Percentiles rank a stretch among this genome's conserved stretches.
These are phyloP conservation scores for Tagetes patula DNA, from an alignment of 129 eudicot genomes.

Conservation along the genomic window DNA sequence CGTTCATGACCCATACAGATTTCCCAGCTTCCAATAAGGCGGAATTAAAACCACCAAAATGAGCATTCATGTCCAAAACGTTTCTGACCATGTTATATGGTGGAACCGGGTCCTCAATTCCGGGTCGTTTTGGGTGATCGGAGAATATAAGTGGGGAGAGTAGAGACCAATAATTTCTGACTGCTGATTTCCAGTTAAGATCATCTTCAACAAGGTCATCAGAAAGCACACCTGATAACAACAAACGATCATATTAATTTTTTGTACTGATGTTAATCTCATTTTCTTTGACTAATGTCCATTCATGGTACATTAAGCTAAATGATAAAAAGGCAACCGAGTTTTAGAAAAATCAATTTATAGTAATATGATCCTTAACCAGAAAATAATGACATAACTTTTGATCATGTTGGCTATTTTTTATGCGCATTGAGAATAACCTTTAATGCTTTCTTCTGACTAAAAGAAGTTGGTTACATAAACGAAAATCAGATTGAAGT, in stretches of 20 bases:
- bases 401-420: not conserved
- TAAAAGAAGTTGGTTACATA: not conserved
- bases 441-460: not conserved
- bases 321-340: not conserved
- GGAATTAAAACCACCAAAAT: slow-evolving; percentile 86
- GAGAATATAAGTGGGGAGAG: slow-evolving; percentile 96
- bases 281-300: not conserved
- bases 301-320: not conserved
- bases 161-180: slow-evolving; percentile 80
- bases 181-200: slow-evolving; percentile 69
- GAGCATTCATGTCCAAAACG: slow-evolving; percentile 96
- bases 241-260: not conserved
- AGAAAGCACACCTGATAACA: slow-evolving; percentile 52
- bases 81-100: slow-evolving; percentile 97
- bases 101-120: slow-evolving; percentile 95
- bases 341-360: not conserved
- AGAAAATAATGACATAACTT: not conserved
- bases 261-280: slow-evolving; percentile 8
- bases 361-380: not conserved
- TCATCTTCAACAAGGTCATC: slow-evolving; percentile 79
- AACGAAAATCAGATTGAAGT: not conserved
- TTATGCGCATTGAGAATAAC: not conserved
- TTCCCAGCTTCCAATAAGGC: slow-evolving; percentile 82
- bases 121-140: slow-evolving; percentile 98
- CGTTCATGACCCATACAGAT: slow-evolving; percentile 99